phyloP scores from a whole-genome alignment of 1,284 basidiomycete genomes.

The Schizophyllum commune region DNA sequence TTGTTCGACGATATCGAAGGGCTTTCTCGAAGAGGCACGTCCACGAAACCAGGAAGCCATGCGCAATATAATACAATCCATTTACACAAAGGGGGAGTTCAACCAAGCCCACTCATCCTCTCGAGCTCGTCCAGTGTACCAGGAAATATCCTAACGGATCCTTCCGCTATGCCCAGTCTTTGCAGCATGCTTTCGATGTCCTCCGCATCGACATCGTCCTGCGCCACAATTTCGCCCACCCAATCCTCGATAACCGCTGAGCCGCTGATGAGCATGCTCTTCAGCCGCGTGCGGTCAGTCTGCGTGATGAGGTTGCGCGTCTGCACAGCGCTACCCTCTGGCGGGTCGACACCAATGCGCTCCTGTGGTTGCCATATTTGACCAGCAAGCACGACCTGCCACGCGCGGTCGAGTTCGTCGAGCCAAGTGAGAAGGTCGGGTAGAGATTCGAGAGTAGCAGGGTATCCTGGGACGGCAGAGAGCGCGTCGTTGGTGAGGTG shows the following conservation, averaged over 20 bases:
- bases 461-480: slow-evolving; percentile 50
- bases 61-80: no score
- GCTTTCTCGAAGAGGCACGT: no score
- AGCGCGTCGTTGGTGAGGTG: slow-evolving; percentile 63
- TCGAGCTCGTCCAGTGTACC: neutral
- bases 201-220: slow-evolving; percentile 15
- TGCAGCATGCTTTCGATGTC: slow-evolving; percentile 23
- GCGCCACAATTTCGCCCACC: slow-evolving; percentile 30
- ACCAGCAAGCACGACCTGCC: slow-evolving; percentile 52
- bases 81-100: no score
- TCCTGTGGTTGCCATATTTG: slow-evolving; percentile 53
- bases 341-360: slow-evolving; percentile 38
- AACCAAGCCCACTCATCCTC: neutral
- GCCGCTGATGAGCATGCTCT: slow-evolving; percentile 55
- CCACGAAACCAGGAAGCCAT: no score
- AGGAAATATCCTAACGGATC: neutral
- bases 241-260: slow-evolving; percentile 60
- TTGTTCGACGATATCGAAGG: no score
- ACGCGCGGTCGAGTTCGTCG: slow-evolving; percentile 63
- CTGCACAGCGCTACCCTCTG: slow-evolving; percentile 25
- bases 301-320: slow-evolving; percentile 35
- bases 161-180: neutral
- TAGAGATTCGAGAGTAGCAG: slow-evolving; percentile 32
- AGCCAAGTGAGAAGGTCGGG: slow-evolving; percentile 52
- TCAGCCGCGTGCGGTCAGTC: slow-evolving; percentile 59